Percentiles rank a stretch among this genome's conserved stretches.
phyloP scores from a whole-genome alignment of 1,139 yeast species.

The Zygosaccharomyces pseudobailii region DNA sequence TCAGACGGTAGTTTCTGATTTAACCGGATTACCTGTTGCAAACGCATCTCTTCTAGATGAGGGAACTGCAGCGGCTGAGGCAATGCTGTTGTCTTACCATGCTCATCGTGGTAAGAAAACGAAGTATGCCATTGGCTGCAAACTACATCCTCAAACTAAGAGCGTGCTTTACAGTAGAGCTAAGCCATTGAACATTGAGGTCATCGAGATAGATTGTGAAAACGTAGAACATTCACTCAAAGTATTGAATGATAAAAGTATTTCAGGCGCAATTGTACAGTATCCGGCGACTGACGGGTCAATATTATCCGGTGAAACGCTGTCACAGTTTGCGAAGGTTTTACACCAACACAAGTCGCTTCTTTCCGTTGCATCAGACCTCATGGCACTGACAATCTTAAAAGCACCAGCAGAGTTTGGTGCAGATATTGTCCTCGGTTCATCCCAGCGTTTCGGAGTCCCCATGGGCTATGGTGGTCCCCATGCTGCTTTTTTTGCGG shows the following conservation, averaged over 20 bases:
- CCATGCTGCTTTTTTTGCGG: conserved; percentile 97
- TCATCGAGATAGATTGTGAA: conserved; percentile 53
- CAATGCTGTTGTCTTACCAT: conserved; percentile 81
- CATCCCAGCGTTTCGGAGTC: conserved; percentile 93
- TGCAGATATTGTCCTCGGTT: conserved; percentile 91
- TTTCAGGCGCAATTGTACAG: conserved; percentile 83
- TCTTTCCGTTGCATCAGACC: conserved; percentile 82
- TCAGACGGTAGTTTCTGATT: conserved; percentile 83
- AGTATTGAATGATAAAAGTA: conserved; percentile 17
- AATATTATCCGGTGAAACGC: conserved; percentile 44
- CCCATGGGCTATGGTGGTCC: conserved; percentile 99
- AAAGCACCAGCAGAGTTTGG: conserved; percentile 82
- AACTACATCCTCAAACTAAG: conserved; percentile 81
- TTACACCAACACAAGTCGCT: conserved; percentile 72
- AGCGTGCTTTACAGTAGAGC: conserved; percentile 79
- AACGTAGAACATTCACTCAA: conserved; percentile 22
- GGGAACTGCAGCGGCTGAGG: conserved; percentile 98
- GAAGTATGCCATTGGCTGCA: conserved; percentile 66
- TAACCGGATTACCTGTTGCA: conserved; percentile 89
- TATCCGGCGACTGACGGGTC: conserved; percentile 89
- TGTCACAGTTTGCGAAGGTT: conserved; percentile 53
- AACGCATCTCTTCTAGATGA: conserved; percentile 93
- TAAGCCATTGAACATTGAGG: conserved; percentile 60
- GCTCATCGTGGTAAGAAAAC: conserved; percentile 61
- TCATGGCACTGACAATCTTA: conserved; percentile 78